Percentiles rank a stretch among this genome's conserved stretches.
Conservation (phyloP, 169 alveolate genomes). For the Plasmodium adleri region DNA sequence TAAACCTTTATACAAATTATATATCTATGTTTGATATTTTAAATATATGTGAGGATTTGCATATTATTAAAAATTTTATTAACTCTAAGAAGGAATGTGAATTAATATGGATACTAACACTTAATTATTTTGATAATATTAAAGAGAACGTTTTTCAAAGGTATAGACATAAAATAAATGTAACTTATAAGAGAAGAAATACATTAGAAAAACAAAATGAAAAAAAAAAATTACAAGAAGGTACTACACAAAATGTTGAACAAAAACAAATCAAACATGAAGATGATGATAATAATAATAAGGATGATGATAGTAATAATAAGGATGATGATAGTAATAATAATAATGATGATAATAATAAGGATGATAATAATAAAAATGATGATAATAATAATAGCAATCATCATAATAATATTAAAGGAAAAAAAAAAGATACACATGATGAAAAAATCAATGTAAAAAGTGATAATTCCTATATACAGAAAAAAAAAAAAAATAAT, state of each 20-base stretch:
- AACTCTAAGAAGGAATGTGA: slow-evolving; percentile 68
- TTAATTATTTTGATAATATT: slow-evolving; percentile 42
- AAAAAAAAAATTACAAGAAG: not conserved
- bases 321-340: not conserved
- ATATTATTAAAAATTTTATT: slow-evolving; percentile 49
- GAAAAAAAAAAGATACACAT: not conserved
- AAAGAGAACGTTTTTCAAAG: slow-evolving; percentile 31
- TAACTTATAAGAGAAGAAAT: slow-evolving; percentile 1
- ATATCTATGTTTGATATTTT: slow-evolving; percentile 53
- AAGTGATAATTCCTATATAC: not conserved
- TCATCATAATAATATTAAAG: not conserved
- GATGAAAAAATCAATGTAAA: not conserved
- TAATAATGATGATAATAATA: not conserved
- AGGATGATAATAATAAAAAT: not conserved
- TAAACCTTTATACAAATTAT: slow-evolving; percentile 33
- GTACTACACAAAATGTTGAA: not conserved
- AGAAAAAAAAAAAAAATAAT: not conserved
- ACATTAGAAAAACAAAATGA: not conserved
- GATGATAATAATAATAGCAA: not conserved
- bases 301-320: not conserved
- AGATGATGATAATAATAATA: not conserved
- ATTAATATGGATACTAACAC: slow-evolving; percentile 63
- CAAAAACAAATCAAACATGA: not conserved
- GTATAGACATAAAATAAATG: slow-evolving; percentile 55
- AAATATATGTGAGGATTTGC: slow-evolving; percentile 57